Base-by-base conservation (phyloP, 805 yeast species). In the Priceomyces castillae region DNA sequence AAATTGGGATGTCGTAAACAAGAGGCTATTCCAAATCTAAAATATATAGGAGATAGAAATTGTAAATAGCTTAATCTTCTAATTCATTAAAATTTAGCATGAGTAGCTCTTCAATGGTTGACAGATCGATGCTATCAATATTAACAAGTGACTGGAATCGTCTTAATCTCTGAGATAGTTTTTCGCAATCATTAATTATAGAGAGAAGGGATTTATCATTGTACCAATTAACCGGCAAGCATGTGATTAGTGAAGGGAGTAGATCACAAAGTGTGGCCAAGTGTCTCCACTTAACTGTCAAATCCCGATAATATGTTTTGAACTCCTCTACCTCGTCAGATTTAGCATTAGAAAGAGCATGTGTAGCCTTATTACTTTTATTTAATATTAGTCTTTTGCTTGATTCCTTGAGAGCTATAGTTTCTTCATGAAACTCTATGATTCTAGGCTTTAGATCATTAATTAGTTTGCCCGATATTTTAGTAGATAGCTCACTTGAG, bases 1-100 rank as follows among this genome's bases (percentile, higher is more conserved):
- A 46, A 83, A 92, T 67, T 94, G 99, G 99, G 75, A 80, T 40
- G 82, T 83, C 33, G 75, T 85, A 23, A 81, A 79, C 56, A 63
- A 64, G 50, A 71, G 83, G 58, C 57, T 74, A 45, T 70, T 70
- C 63, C 72, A 64, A 53, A 54, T 65, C 28, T 66, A 54, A 49
- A 35, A 37, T 46, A 41, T 23, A 34, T 37, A 22, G 33, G 19
- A 31, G 9, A n/a, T 11, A 15, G 20, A 41, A 30, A 15, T 23
- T 41, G 44, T 41, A 41, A 10, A 41, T 41, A 41, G 37, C 30
- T 20, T 23, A 30, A 22, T 26, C 26, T 36, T 38, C 43, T 31
- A 50, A 30, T 39, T 54, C 59, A 25, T 44, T 46, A 37, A 57
- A 56, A 16, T 60, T 62, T 17, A 64, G 43, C 48, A 56, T 43